A percentile compares a stretch with the other conserved stretches of the same genome.
These are phyloP conservation scores for Saccharomycopsis fibuligera DNA, from an alignment of 805 yeast species.

Conservation along the genomic window DNA sequence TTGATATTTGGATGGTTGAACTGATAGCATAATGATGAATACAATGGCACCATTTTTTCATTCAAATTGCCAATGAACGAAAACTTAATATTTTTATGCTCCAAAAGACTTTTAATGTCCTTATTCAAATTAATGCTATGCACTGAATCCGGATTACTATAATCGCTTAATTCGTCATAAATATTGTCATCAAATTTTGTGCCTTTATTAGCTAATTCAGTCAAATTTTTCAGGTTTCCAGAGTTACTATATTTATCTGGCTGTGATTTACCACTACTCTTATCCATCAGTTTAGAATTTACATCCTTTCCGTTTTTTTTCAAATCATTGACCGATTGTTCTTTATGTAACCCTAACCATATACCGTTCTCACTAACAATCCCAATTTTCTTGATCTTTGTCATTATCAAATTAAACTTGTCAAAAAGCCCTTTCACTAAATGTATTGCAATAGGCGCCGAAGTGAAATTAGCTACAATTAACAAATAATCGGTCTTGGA, in stretches of 20 bases:
- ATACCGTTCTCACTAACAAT: slow-evolving; percentile 92
- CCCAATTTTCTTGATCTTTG: slow-evolving; percentile 46
- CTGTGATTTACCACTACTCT: neutral
- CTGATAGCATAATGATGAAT: slow-evolving; percentile 79
- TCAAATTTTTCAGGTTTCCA: no score
- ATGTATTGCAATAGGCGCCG: slow-evolving; percentile 84
- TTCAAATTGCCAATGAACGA: slow-evolving; percentile 83
- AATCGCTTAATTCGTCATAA: slow-evolving; percentile 74
- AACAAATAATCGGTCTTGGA: slow-evolving; percentile 44
- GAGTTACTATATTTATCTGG: neutral
- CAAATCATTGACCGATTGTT: slow-evolving; percentile 21
- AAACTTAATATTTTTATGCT: slow-evolving; percentile 61
- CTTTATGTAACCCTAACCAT: slow-evolving; percentile 83
- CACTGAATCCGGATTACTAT: slow-evolving; percentile 68
- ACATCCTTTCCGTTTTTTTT: neutral
- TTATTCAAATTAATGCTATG: slow-evolving; percentile 67
- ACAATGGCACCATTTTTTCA: slow-evolving; percentile 89
- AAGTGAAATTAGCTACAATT: slow-evolving; percentile 88
- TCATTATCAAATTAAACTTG: slow-evolving; percentile 36
- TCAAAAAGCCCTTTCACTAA: slow-evolving; percentile 66
- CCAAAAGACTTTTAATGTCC: slow-evolving; percentile 58
- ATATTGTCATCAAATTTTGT: no score
- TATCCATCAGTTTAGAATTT: neutral
- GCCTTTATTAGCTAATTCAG: no score
- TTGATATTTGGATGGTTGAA: slow-evolving; percentile 84